Evolutionary conservation across 2,329 filamentous ascomycete species (phyloP), one percentile per base, ranked within the genome.

Genomic region (Beauveria bassiana): DNA sequence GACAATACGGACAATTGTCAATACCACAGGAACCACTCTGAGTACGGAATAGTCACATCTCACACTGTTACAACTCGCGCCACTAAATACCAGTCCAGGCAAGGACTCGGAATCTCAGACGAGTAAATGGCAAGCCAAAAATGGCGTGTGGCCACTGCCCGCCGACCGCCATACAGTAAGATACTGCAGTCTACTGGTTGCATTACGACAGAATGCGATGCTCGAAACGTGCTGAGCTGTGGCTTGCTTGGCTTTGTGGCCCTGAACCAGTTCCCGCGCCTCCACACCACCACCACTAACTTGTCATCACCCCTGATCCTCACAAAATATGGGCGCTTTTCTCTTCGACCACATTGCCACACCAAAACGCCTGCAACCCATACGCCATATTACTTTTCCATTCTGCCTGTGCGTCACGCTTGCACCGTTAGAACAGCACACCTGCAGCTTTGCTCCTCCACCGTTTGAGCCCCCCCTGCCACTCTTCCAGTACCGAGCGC

Each of bases 201-300:
- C 20, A 42, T 28, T 31, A 58, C 43, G 34, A 24, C 49, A 14
- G 57, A 50, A 40, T 28, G 38, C 24, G 34, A 45, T 24, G 28
- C 34, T 59, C 46, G 57, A 59, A 52, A 59, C 46, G 57, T 52
- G 57, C 47, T 20, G 31, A 20, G 24, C 28, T 14, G 31, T 43
- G 20, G 52, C 34, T 43, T 51, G 56, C 31, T 51, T 34, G 31
- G 47, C 22, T 24, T 24, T 42, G 49, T 38, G 38, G 49, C 38
- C 24, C 49, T 53, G 49, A 16, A 60, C 24, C 49, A 59, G 49
- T 60, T 60, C 57, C 40, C 57, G 49, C 57, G 28, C 45, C 57
- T 60, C 57, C 57, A 60, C 57, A 60, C 57, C 57, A 60, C 26
- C 47, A 56, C n/a, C 54, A 56, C 42, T 28, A n/a, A n/a, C n/a